phyloP scores from a whole-genome alignment of 2,329 filamentous ascomycete species.

The Lachnellula cervina region DNA sequence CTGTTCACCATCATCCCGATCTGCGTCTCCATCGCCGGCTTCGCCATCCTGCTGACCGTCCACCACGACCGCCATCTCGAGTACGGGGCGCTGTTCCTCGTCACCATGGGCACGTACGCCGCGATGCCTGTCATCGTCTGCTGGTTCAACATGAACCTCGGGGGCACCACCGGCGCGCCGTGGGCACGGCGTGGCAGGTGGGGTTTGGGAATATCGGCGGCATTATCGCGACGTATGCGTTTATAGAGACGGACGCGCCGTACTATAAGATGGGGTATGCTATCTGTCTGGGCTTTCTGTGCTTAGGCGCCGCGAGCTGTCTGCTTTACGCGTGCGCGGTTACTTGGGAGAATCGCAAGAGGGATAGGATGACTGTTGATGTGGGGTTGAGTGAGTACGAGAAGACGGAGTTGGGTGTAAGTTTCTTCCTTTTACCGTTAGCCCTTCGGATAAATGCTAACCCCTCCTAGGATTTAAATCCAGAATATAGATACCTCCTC shows the following conservation, averaged over 20 bases:
- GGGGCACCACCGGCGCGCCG: constrained; percentile 66
- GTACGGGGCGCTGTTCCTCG: constrained; percentile 77
- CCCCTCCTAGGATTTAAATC: constrained; percentile 27
- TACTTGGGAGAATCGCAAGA: constrained; percentile 53
- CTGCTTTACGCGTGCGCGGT: constrained; percentile 56
- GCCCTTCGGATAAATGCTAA: constrained; percentile 8
- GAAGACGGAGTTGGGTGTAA: constrained; percentile 45
- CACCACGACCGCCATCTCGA: constrained; percentile 63
- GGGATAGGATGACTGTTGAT: constrained; percentile 44
- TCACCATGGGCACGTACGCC: constrained; percentile 73
- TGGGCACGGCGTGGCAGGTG: constrained; percentile 72
- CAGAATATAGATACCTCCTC: constrained; percentile 32
- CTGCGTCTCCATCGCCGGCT: constrained; percentile 65
- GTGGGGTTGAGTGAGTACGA: constrained; percentile 54
- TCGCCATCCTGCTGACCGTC: constrained; percentile 67
- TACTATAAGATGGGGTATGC: constrained; percentile 67
- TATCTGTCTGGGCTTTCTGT: constrained; percentile 71
- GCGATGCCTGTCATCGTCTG: constrained; percentile 87
- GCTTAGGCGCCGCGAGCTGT: constrained; percentile 60
- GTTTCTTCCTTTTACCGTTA: constrained; percentile 8
- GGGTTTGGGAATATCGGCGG: constrained; percentile 77
- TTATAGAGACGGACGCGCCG: constrained; percentile 62
- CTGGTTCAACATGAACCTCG: constrained; percentile 78
- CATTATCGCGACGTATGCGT: constrained; percentile 70
- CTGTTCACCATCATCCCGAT: constrained; percentile 67